These are phyloP conservation scores for Beta lomatogona DNA, from an alignment of 179 eudicot genomes.

Conservation along the genomic window DNA sequence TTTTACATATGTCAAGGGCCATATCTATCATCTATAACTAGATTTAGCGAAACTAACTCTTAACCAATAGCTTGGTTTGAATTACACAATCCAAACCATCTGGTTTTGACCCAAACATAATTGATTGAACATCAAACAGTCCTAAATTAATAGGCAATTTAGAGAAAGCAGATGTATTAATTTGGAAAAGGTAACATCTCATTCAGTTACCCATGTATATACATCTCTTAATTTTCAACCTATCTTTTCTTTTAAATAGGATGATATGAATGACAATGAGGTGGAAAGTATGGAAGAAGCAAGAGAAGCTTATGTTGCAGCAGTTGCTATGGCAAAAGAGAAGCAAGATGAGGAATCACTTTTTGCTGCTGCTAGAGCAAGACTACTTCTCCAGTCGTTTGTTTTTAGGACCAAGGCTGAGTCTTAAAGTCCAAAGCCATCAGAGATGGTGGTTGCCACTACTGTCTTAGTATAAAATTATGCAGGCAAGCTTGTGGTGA, in stretches of 20 bases:
- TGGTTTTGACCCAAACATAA: neutral
- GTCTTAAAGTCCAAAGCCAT: constrained; percentile 3
- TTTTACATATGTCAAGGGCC: neutral
- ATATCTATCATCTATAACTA: neutral
- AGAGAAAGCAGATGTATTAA: too few species aligned
- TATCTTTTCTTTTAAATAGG: constrained; percentile 40
- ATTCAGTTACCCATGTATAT: too few species aligned
- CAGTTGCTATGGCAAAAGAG: constrained; percentile 70
- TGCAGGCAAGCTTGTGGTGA: constrained; percentile 27
- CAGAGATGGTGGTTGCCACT: constrained; percentile 21
- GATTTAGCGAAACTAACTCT: neutral
- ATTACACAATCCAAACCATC: too few species aligned
- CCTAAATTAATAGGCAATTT: too few species aligned
- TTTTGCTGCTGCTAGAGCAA: constrained; percentile 60
- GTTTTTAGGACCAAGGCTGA: constrained; percentile 36
- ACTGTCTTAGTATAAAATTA: constrained; percentile 15
- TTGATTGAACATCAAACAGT: neutral
- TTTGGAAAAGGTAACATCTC: too few species aligned
- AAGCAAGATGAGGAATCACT: constrained; percentile 78
- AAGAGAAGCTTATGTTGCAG: constrained; percentile 64
- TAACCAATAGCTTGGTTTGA: neutral
- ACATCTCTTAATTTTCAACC: neutral
- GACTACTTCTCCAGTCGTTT: constrained; percentile 68
- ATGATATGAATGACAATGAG: constrained; percentile 53
- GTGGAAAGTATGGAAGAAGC: constrained; percentile 72